Evolutionary conservation across 2,329 filamentous ascomycete genomes (phyloP), one percentile per base, ranked within the genome.

Genomic region (Venturia pyrina): DNA sequence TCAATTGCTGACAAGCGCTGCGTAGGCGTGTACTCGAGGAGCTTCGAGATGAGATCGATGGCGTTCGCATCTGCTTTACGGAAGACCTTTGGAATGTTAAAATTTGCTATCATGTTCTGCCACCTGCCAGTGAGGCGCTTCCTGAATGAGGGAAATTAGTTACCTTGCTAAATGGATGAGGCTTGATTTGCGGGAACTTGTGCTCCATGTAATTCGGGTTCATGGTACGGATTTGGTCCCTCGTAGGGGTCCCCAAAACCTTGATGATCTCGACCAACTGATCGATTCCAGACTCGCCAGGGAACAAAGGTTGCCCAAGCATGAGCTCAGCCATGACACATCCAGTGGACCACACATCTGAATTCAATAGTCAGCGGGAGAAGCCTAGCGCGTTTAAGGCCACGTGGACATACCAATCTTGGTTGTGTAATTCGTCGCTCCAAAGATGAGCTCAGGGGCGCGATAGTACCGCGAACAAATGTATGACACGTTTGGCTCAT

Each of bases 201-300:
- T 99, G 95, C 81, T 99, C 95, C 95, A 99, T 99, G 80, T 99
- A 99, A 79, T 99, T 99, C 67, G 95, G 95, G 79, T 99, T 99
- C 95, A 99, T 99, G 70, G 95, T 99, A 71, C 95, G 90, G 74
- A 99, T 99, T 79, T 99, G 95, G 77, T 99, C 95, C 70, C 95
- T 86, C 44, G 95, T 98, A 21, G 95, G 95, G 21, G 95, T 99
- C 67, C 95, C 95, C 68, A 99, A 82, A 64, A 99, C 93, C 81
- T 99, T 99, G 84, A 99, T 99, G 76, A 99, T 99, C 79, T 99
- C 95, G 59, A 99, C 95, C 62, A 99, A 83, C 77, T 99, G 95
- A 76, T 99, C 95, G 73, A 99, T 99, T 69, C 95, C 95, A 61
- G 95, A 99, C 79, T 99, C 95, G 73, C 95, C 95, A 34, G 95